Evolutionary conservation across 23 red algal species (phyloP), one percentile per base, ranked within the genome.

Genomic region (Gracilaria vermiculophylla): DNA sequence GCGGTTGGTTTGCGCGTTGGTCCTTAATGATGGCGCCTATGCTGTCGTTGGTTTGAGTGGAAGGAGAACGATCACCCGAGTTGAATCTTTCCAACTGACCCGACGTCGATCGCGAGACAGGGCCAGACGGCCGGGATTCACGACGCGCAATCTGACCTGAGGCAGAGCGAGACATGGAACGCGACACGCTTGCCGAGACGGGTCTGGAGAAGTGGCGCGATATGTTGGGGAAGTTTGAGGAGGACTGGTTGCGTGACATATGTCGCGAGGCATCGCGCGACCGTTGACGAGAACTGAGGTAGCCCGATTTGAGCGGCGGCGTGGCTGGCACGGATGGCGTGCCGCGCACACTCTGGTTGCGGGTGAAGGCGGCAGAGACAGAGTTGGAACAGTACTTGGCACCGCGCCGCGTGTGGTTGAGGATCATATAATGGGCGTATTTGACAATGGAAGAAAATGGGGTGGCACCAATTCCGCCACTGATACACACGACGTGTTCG

Each of bases 381-480:
- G 90, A 69, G 80, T 93, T 84, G 67, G 71, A 83, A 13, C 58
- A 64, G 23, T 43, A 44, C 28, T 69, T 67, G 15, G 79, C 90
- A 31, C 90, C 90, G 45, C 90, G 90, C 41, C 69, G 62, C 3
- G 90, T 93, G 49, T 85, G 71, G 42, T 85, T 93, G 48, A 93
- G 67, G 21, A 93, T 93, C 61, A 60, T 65, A 41, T 93, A 80
- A 76, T 93, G 90, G 3, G 90, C 77, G 32, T 84, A 78, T 55
- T 93, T 93, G 11, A 72, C 72, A 27, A 96, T 86, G 54, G 82
- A 82, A 17, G 66, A 87, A 41, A 96, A 88, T 2, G 94, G 94
- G 53, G 94, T 96, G 12, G 80, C 87, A 31, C 94, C 94, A 10
- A 96, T 80, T 33, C 94, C 94, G 34, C 88, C 90, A 33, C 94